Conservation (phyloP, 192 early-diverging fungal species). For the Umbelopsis ramanniana region DNA sequence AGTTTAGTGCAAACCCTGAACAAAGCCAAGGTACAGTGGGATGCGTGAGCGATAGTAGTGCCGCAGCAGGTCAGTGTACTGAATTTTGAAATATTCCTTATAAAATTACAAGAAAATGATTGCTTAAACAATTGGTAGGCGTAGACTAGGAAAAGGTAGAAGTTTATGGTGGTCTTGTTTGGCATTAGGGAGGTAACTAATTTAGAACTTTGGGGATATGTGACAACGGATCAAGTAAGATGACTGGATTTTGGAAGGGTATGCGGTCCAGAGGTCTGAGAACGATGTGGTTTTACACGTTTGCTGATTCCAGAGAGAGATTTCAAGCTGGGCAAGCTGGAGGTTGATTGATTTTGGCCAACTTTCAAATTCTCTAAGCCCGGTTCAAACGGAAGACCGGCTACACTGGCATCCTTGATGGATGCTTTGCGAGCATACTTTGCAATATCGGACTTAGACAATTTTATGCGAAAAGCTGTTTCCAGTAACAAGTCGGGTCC, state of each 20-base stretch:
- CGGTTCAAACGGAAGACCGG: constrained; percentile 36
- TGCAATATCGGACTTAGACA: constrained; percentile 60
- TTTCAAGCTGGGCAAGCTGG: background rate
- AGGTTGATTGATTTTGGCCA: constrained; percentile 18
- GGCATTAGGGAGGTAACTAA: too few relatives aligned
- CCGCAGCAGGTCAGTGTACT: too few relatives aligned
- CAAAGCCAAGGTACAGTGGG: constrained; percentile 2
- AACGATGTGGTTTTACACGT: background rate
- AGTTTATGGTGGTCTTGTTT: too few relatives aligned
- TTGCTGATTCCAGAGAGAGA: constrained; percentile 8
- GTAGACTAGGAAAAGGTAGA: too few relatives aligned
- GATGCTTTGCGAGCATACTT: constrained; percentile 46
- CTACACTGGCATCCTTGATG: constrained; percentile 22
- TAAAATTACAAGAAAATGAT: too few relatives aligned
- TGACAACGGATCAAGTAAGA: background rate
- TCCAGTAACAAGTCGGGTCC: constrained; percentile 69
- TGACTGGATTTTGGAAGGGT: background rate
- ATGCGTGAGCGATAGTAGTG: too few relatives aligned
- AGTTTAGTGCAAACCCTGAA: constrained; percentile 5
- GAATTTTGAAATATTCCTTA: too few relatives aligned
- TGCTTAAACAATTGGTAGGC: too few relatives aligned
- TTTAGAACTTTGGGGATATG: too few relatives aligned
- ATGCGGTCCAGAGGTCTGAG: background rate
- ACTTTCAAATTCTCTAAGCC: constrained; percentile 40
- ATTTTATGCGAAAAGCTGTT: constrained; percentile 69